A percentile compares a stretch with the other conserved stretches of the same genome.
These are phyloP conservation scores for Trichophyton benhamiae DNA, from an alignment of 2,329 filamentous ascomycete genomes.

Conservation along the genomic window DNA sequence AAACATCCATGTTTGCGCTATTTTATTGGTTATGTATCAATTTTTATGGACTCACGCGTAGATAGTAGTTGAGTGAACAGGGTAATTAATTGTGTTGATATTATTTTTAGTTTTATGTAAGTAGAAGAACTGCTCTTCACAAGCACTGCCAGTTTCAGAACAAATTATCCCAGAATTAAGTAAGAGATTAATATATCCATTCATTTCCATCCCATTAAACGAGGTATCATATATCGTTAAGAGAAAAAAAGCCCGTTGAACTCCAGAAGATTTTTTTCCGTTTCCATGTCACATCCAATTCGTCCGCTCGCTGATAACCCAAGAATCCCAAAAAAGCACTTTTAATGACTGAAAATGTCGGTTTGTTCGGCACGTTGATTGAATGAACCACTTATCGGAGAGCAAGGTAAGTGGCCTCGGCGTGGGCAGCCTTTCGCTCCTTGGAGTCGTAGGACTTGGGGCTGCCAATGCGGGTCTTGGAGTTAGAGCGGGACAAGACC, in stretches of 20 bases:
- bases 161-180: neutral
- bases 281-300: neutral
- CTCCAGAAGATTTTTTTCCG: neutral
- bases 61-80: conserved; percentile 11
- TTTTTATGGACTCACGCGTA: neutral
- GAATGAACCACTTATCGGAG: neutral
- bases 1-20: neutral
- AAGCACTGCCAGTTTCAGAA: neutral
- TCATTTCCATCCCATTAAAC: neutral
- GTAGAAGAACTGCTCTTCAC: neutral
- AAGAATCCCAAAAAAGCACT: neutral
- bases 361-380: neutral
- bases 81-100: neutral
- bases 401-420: conserved; percentile 1
- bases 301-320: neutral
- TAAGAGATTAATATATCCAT: neutral
- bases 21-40: neutral
- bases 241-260: neutral
- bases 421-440: neutral
- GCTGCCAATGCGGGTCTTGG: neutral
- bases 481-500: conserved; percentile 1
- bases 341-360: neutral
- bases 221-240: neutral
- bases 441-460: neutral
- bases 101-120: neutral